phyloP scores from a whole-genome alignment of 768 basidiomycete species.

The Lentinus brumalis region DNA sequence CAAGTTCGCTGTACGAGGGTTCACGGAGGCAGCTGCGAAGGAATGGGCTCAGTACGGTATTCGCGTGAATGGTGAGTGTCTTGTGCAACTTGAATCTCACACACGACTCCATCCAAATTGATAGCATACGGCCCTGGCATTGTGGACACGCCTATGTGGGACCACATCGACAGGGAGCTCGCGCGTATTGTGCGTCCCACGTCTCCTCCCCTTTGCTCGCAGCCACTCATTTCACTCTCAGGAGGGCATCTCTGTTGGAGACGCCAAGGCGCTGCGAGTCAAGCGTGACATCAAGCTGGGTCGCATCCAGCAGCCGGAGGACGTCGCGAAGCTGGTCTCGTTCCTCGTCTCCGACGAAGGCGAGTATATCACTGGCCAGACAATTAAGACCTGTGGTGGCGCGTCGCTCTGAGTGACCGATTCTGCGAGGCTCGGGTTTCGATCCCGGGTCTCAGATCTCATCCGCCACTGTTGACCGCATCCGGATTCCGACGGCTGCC shows the following conservation, averaged over 20 bases:
- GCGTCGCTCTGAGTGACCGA: slow-evolving; percentile 25
- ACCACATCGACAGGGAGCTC: slow-evolving; percentile 34
- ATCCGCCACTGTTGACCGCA: too few relatives aligned
- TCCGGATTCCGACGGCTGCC: neutral
- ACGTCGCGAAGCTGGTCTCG: slow-evolving; percentile 37
- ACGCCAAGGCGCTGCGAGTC: slow-evolving; percentile 31
- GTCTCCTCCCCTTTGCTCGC: neutral
- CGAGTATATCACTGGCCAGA: slow-evolving; percentile 37
- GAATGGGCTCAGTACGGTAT: slow-evolving; percentile 37
- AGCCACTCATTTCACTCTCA: neutral
- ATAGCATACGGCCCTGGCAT: slow-evolving; percentile 34
- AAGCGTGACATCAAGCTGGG: slow-evolving; percentile 33
- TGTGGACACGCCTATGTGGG: slow-evolving; percentile 37
- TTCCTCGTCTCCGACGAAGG: slow-evolving; percentile 36
- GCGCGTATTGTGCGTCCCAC: slow-evolving; percentile 27
- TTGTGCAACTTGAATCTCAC: neutral
- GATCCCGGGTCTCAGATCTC: too few relatives aligned
- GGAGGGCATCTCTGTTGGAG: slow-evolving; percentile 31
- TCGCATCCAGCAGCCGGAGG: slow-evolving; percentile 35
- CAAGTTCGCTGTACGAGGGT: slow-evolving; percentile 37
- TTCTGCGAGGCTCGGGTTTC: neutral
- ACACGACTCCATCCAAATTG: neutral
- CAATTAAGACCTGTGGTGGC: slow-evolving; percentile 35
- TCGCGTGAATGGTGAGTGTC: slow-evolving; percentile 32
- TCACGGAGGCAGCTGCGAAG: slow-evolving; percentile 35